phyloP scores from a whole-genome alignment of 2,329 filamentous ascomycete genomes.

The Ascochyta pisi region DNA sequence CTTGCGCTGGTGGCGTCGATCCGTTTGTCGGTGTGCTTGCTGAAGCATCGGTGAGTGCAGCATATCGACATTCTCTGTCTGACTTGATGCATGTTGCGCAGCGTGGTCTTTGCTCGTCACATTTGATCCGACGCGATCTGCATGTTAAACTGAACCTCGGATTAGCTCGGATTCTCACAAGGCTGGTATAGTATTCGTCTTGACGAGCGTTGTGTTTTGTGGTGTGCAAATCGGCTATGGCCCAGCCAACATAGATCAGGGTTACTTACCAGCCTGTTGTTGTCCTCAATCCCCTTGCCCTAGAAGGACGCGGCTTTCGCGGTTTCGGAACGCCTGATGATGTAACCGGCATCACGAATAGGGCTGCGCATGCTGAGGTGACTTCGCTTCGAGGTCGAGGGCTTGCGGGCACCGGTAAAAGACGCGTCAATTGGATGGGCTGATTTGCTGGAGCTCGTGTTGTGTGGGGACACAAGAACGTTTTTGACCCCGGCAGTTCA shows the following conservation, averaged over 20 bases:
- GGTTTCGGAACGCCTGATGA: constrained; percentile 37
- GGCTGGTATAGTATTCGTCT: not conserved
- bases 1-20: constrained; percentile 27
- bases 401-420: constrained; percentile 23
- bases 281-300: constrained; percentile 54
- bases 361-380: constrained; percentile 31
- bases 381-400: constrained; percentile 38
- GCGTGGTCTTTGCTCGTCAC: constrained; percentile 56
- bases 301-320: constrained; percentile 51
- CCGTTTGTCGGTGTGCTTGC: constrained; percentile 16
- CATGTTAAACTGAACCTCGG: constrained; percentile 49
- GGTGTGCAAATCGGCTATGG: not conserved
- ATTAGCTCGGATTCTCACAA: constrained; percentile 17
- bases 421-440: constrained; percentile 1
- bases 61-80: constrained; percentile 53
- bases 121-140: constrained; percentile 59
- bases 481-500: constrained; percentile 11
- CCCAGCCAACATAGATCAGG: not conserved
- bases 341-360: constrained; percentile 35
- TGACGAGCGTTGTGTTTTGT: not conserved
- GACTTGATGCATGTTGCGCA: constrained; percentile 56
- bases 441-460: constrained; percentile 16
- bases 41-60: constrained; percentile 19
- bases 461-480: constrained; percentile 12
- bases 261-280: constrained; percentile 53